A percentile compares a stretch with the other conserved stretches of the same genome.
These are phyloP conservation scores for Pestalotiopsis sp. DNA, from an alignment of 2,329 filamentous ascomycete genomes.

Conservation along the genomic window DNA sequence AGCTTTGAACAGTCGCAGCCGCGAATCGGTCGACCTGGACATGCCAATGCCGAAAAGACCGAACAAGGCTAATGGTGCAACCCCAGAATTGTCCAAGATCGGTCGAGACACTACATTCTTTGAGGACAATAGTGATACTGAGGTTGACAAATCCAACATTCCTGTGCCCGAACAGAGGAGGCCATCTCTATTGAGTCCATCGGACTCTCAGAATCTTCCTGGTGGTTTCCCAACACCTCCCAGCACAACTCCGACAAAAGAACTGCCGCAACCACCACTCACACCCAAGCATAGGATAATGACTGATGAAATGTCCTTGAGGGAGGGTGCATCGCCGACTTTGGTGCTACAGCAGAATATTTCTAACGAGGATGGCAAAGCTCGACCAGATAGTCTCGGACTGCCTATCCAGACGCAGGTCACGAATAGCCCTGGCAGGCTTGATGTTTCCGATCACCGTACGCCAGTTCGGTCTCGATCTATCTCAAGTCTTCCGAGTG, in stretches of 20 bases:
- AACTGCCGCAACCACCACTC: neutral
- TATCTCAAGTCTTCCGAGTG: constrained; percentile 48
- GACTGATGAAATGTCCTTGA: neutral
- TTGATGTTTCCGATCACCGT: constrained; percentile 41
- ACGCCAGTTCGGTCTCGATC: constrained; percentile 37
- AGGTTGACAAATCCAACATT: constrained; percentile 19
- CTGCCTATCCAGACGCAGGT: constrained; percentile 40
- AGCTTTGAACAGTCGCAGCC: constrained; percentile 30
- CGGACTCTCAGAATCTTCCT: neutral
- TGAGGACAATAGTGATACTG: constrained; percentile 55
- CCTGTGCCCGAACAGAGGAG: neutral
- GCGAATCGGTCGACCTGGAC: constrained; percentile 19
- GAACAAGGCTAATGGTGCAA: constrained; percentile 25
- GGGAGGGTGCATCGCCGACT: constrained; percentile 18
- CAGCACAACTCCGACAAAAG: constrained; percentile 1
- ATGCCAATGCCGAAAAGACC: constrained; percentile 22
- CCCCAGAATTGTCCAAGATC: constrained; percentile 25
- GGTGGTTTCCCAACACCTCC: constrained; percentile 11
- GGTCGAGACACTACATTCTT: constrained; percentile 48
- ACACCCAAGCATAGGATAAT: neutral
- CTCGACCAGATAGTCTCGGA: constrained; percentile 24
- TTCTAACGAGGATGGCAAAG: constrained; percentile 20
- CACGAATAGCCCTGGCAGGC: constrained; percentile 33
- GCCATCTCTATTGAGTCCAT: neutral
- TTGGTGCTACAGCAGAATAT: constrained; percentile 24